Evolutionary conservation across 2,329 filamentous ascomycete genomes (phyloP).

Genomic region (Chaetothyriales sp.): DNA sequence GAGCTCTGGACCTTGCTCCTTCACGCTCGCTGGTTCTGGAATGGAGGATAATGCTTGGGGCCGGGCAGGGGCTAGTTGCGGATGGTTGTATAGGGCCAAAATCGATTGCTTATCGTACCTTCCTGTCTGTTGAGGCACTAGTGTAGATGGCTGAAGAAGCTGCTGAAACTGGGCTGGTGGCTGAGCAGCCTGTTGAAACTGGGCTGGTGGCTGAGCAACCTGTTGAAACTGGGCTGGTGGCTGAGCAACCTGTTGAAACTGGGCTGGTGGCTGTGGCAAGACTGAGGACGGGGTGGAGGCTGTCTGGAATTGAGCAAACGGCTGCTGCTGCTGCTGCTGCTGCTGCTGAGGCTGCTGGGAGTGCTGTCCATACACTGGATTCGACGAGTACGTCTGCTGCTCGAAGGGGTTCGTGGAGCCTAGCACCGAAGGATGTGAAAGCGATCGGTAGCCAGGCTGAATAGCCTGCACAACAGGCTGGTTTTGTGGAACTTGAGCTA

Average conservation of each 20-base stretch:
- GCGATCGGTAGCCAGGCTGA: conserved; percentile 6
- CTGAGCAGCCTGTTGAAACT: conserved; percentile 10
- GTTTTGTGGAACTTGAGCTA: conserved; percentile 4
- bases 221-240: conserved; percentile 11
- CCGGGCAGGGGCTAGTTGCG: conserved; percentile 20
- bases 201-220: conserved; percentile 4
- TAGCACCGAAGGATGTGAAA: not conserved
- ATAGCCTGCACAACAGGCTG: conserved; percentile 7
- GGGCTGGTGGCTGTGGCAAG: conserved; percentile 1
- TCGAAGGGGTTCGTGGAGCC: conserved; percentile 3
- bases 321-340: conserved; percentile 5
- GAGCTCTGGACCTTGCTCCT: conserved; percentile 7
- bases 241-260: conserved; percentile 11
- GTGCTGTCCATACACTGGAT: not conserved
- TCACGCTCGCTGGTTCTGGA: conserved; percentile 20
- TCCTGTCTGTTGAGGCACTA: conserved; percentile 29
- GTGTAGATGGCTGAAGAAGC: conserved; percentile 12
- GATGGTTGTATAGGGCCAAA: conserved; percentile 33
- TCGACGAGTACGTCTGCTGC: conserved; percentile 9
- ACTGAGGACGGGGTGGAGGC: not conserved
- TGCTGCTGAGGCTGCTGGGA: conserved; percentile 11
- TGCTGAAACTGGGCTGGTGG: conserved; percentile 8
- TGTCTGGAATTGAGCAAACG: conserved; percentile 2
- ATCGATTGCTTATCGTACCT: conserved; percentile 35
- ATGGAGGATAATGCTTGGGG: conserved; percentile 20